Percentiles rank a stretch among this genome's conserved stretches.
Evolutionary conservation across 2,329 filamentous ascomycete species (phyloP).

Genomic region (Apiospora pterosperma): DNA sequence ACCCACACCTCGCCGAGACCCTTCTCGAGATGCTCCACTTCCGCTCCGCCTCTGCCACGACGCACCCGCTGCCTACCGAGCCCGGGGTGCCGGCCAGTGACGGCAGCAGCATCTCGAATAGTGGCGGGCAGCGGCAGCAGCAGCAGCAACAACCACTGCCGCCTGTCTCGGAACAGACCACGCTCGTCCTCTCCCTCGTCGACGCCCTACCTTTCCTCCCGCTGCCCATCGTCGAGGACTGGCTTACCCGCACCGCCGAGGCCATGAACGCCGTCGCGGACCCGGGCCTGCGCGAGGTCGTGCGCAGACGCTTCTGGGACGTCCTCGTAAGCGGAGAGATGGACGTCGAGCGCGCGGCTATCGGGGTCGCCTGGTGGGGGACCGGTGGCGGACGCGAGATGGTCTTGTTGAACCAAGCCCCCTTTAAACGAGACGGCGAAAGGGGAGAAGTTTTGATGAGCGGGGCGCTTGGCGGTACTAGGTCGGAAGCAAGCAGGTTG

Average conservation of each 20-base stretch:
- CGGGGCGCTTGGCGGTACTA: slow-evolving; percentile 39
- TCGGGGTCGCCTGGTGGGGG: slow-evolving; percentile 86
- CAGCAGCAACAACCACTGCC: slow-evolving; percentile 25
- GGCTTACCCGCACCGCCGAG: slow-evolving; percentile 70
- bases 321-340: slow-evolving; percentile 78
- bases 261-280: slow-evolving; percentile 64
- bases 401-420: slow-evolving; percentile 32
- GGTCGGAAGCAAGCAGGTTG: slow-evolving; percentile 21
- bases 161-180: slow-evolving; percentile 71
- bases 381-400: slow-evolving; percentile 51
- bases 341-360: slow-evolving; percentile 77
- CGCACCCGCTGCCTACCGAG: slow-evolving; percentile 37
- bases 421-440: slow-evolving; percentile 17
- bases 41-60: slow-evolving; percentile 50
- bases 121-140: background rate
- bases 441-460: slow-evolving; percentile 45
- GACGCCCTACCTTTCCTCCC: slow-evolving; percentile 76
- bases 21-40: slow-evolving; percentile 75
- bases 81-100: slow-evolving; percentile 11
- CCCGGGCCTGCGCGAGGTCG: slow-evolving; percentile 57
- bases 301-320: slow-evolving; percentile 74
- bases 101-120: too few species aligned
- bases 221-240: slow-evolving; percentile 69
- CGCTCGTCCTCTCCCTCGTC: slow-evolving; percentile 71
- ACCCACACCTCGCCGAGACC: slow-evolving; percentile 76